Conservation (phyloP, 352 stramenopile genomes). For the Thraustotheca clavata region DNA sequence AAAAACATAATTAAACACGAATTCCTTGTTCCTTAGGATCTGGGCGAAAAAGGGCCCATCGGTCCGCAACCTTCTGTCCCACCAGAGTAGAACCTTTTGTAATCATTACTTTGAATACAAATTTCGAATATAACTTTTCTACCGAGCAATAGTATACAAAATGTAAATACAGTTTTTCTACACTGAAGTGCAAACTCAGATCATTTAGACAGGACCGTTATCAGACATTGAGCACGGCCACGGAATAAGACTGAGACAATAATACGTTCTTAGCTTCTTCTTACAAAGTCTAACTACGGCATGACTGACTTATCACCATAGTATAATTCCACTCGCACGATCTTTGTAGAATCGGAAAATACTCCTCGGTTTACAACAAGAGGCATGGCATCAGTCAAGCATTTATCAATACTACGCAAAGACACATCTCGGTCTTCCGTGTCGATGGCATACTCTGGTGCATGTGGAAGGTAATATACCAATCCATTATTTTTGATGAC, state of each 20-base stretch:
- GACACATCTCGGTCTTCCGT: conserved; percentile 43
- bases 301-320: background rate
- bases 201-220: background rate
- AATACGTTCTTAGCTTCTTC: too few relatives aligned
- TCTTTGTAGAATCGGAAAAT: conserved; percentile 25
- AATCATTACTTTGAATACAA: background rate
- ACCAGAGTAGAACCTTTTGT: background rate
- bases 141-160: background rate
- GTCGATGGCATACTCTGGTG: conserved; percentile 43
- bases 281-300: too few relatives aligned
- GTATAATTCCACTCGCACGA: background rate
- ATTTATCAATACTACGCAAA: conserved; percentile 57
- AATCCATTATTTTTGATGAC: conserved; percentile 39
- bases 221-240: background rate
- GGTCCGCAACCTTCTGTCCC: background rate
- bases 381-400: conserved; percentile 62
- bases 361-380: conserved; percentile 41
- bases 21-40: background rate
- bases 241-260: background rate
- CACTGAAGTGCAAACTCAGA: background rate
- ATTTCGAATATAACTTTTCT: background rate
- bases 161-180: background rate
- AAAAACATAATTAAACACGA: background rate
- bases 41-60: background rate
- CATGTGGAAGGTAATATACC: conserved; percentile 53